Evolutionary conservation across 305 asterid species (phyloP), one percentile per base, ranked within the genome.

Genomic region (Withania somnifera): DNA sequence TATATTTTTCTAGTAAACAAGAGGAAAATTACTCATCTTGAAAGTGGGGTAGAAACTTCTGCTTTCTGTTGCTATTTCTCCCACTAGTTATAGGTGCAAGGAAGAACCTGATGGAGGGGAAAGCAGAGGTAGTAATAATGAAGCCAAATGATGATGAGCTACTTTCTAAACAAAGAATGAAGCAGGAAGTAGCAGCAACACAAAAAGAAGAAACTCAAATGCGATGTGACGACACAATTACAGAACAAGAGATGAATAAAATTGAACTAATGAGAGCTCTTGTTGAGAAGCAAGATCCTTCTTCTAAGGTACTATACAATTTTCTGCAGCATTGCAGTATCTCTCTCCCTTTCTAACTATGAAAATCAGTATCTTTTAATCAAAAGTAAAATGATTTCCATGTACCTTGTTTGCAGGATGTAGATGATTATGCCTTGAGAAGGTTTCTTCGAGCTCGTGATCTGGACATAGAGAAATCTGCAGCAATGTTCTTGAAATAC

Each of bases 371-470:
- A 26, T 0, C 0, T 7, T 20, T 47, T 2, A 13, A 1, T 11
- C 36, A 9, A 34, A 14, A n/a, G n/a, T 53, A 42, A 60, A 13
- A 15, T 13, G 30, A 58, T 76, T 51, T 28, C 45, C 53, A 13
- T 67, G 32, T 28, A 9, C 7, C 20, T 67, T 66, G 54, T 38
- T 58, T 80, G 28, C 88, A 94, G 98, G 94, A 87, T 6, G 42
- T 88, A 15, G 94, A 94, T 60, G 95, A 95, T 77, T 54, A 73
- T 14, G 86, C 92, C 30, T 82, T 95, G 75, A 80, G 92, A 89
- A 90, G 99, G 75, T 95, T 95, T 84, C 98, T 95, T n/a, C 91
- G 92, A 0, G 98, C 99, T 1, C 93, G 98, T 0, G 89, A 90
- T 79, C 86, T 81, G 10, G 90, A 90, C 77, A 77, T 86, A 64